Base-by-base conservation (phyloP, 495 filamentous ascomycete species). In the Annulohypoxylon moriforme region DNA sequence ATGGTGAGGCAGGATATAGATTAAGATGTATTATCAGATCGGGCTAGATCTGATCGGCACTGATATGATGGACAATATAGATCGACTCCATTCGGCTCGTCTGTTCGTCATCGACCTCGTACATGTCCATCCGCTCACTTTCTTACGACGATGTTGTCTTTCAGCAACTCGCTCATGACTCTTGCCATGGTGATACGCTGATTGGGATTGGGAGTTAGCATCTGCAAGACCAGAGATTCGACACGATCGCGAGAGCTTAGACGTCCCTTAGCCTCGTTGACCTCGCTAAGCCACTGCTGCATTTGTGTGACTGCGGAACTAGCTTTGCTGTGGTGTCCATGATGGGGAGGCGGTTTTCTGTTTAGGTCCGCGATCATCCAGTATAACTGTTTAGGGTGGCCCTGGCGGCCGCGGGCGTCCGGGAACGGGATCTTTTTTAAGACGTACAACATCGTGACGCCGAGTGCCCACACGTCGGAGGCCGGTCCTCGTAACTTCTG, bases 391-490 rank as follows among this genome's bases (percentile, higher is more conserved):
- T 77, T 76, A 1, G 82, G 81, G 59, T 85, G 83, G 0, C 72
- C 75, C 47, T 75, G 75, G 55, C 81, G 72, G 0, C 78, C 82
- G 8, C 84, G 75, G 6, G 78, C 75, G 11, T 85, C 84, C 0
- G 84, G 84, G 70, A 83, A 85, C 0, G 78, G 56, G 31, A 85
- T 81, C 74, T 82, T 82, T 29, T 79, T 79, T 60, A 85, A 58
- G 10, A 84, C 81, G 52, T 85, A 85, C 27, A 85, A 71, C 83
- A 85, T 85, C 4, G 80, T 82, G 22, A 85, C 79, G 25, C 84
- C 84, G 42, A 85, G 75, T 1, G 84, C 84, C 83, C 83, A 85
- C 2, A 85, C 83, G 61, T 85, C 84, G 50, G 81, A 83, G 20
- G 81, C 75, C 0, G 80, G 58, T 2, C 82, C 83, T n/a, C 84